These are phyloP conservation scores for Lizonia empirigonia DNA, from an alignment of 2,329 filamentous ascomycete species.

Conservation along the genomic window DNA sequence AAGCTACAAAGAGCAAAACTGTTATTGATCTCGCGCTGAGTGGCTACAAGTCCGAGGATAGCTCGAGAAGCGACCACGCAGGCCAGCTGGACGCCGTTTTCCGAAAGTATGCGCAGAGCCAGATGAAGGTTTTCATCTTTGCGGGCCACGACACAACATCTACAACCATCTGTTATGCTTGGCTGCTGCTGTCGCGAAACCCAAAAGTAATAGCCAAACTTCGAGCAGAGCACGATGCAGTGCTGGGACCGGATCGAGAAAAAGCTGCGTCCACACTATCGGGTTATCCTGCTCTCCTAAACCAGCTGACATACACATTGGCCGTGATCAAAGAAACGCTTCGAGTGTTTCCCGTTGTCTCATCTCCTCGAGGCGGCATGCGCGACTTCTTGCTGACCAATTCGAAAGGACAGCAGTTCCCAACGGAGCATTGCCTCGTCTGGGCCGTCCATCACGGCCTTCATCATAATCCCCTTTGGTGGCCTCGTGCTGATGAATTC, in stretches of 20 bases:
- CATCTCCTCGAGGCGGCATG: constrained; percentile 32
- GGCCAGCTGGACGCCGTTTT: constrained; percentile 19
- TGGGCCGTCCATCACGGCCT: constrained; percentile 22
- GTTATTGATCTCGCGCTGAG: neutral
- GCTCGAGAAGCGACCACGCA: neutral
- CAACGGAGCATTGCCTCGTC: constrained; percentile 23
- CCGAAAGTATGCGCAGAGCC: constrained; percentile 24
- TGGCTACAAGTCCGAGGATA: neutral
- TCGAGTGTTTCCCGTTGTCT: constrained; percentile 40
- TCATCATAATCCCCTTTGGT: constrained; percentile 21
- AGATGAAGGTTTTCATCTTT: constrained; percentile 42
- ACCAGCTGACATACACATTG: constrained; percentile 35
- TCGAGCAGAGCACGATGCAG: constrained; percentile 34
- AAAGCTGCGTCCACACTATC: neutral
- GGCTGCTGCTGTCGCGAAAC: constrained; percentile 29
- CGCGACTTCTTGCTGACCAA: constrained; percentile 21
- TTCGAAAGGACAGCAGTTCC: constrained; percentile 25
- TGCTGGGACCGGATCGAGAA: constrained; percentile 30
- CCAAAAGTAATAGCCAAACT: constrained; percentile 30
- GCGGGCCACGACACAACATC: constrained; percentile 40
- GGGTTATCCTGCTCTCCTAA: constrained; percentile 31
- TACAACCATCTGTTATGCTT: constrained; percentile 34
- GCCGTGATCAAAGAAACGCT: constrained; percentile 47
- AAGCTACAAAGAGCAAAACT: constrained; percentile 13
- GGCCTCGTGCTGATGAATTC: constrained; percentile 24